Conservation (phyloP, 306 rosid species). For the Bauhinia variegata region DNA sequence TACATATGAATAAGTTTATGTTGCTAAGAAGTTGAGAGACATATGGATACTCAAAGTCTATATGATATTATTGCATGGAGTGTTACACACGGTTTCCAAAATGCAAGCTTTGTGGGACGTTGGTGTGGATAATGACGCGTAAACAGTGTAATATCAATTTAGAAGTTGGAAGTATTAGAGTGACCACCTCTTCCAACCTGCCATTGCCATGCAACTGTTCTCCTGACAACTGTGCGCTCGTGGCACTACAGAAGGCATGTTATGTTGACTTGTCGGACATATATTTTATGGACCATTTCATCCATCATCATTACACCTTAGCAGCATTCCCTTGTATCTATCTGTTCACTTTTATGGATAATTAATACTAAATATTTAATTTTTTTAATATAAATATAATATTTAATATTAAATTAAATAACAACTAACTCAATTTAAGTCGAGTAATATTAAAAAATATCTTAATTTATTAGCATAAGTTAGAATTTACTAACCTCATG, state of each 20-base stretch:
- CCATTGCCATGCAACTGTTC: background rate
- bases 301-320: background rate
- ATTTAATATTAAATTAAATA: too few species aligned
- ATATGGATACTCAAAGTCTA: too few species aligned
- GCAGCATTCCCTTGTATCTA: constrained; percentile 27
- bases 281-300: constrained; percentile 28
- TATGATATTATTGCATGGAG: too few species aligned
- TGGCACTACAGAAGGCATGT: constrained; percentile 37
- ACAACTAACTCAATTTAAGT: too few species aligned
- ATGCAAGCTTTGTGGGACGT: background rate
- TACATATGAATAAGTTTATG: too few species aligned
- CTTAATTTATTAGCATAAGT: too few species aligned
- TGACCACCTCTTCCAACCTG: constrained; percentile 26
- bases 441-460: too few species aligned
- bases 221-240: constrained; percentile 49
- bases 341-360: too few species aligned
- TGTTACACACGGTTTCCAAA: background rate
- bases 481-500: too few species aligned
- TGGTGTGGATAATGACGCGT: constrained; percentile 9
- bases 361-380: too few species aligned
- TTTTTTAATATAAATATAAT: too few species aligned
- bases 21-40: too few species aligned
- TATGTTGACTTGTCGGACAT: constrained; percentile 46
- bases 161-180: constrained; percentile 39
- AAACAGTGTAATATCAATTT: constrained; percentile 28